Evolutionary conservation across 352 stramenopile genomes (phyloP).

Genomic region (Globisporangium viniferum): DNA sequence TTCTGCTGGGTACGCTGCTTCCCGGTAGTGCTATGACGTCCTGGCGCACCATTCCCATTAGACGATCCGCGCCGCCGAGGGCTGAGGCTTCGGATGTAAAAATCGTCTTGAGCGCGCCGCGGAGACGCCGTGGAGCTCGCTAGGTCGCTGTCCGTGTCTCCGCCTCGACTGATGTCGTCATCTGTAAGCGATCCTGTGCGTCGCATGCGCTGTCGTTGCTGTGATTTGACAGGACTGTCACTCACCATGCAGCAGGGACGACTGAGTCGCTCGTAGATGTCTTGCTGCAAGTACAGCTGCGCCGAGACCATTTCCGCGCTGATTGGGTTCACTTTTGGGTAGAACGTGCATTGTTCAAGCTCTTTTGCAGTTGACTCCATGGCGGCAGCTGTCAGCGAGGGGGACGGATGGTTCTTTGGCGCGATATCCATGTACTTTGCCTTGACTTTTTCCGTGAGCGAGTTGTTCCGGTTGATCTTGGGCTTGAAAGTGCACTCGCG

Average conservation of each 20-base stretch:
- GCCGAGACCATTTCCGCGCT: constrained; percentile 75
- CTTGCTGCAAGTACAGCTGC: constrained; percentile 81
- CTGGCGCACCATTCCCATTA: constrained; percentile 11
- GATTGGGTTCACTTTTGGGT: constrained; percentile 76
- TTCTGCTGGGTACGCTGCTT: constrained; percentile 6
- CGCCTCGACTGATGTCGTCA: constrained; percentile 11
- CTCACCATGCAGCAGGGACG: constrained; percentile 35
- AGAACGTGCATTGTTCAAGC: constrained; percentile 74
- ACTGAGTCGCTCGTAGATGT: constrained; percentile 84
- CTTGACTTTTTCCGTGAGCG: constrained; percentile 50
- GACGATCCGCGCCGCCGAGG: constrained; percentile 11
- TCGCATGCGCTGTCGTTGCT: constrained; percentile 11
- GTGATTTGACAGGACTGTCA: constrained; percentile 13
- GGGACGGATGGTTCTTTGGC: constrained; percentile 24
- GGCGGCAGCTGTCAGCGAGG: constrained; percentile 44
- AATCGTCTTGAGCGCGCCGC: constrained; percentile 47
- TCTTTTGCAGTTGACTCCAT: constrained; percentile 62
- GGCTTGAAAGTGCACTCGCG: constrained; percentile 76
- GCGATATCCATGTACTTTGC: constrained; percentile 71
- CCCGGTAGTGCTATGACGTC: not conserved
- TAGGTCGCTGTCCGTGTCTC: constrained; percentile 22
- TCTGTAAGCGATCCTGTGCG: constrained; percentile 18
- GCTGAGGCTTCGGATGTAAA: constrained; percentile 33
- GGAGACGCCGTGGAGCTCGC: constrained; percentile 20
- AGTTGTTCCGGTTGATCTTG: constrained; percentile 46